phyloP scores from a whole-genome alignment of 164 flowering plant species.

The Annona squamosa region DNA sequence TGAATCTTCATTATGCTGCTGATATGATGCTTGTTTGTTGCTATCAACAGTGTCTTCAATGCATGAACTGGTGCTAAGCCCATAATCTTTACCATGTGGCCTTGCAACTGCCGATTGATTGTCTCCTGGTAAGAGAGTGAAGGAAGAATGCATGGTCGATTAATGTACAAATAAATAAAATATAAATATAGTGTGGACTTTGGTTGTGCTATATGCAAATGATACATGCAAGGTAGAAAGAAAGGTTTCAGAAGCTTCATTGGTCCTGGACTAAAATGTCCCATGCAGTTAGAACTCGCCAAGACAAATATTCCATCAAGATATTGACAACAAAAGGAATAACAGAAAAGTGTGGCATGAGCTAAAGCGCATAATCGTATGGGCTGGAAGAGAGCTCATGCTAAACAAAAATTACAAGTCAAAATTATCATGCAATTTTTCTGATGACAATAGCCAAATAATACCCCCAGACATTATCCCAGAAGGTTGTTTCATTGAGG shows the following conservation, averaged over 20 bases:
- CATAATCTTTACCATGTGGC: conserved; percentile 6
- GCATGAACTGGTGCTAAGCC: conserved; percentile 5
- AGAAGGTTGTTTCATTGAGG: too few species aligned
- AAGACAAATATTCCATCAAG: neutral
- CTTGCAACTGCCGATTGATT: conserved; percentile 6
- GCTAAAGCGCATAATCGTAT: neutral
- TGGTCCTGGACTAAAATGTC: too few species aligned
- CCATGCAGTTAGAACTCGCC: too few species aligned
- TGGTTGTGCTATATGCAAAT: neutral
- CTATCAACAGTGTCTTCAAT: conserved; percentile 13
- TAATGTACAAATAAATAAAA: neutral
- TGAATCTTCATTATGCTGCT: conserved; percentile 4
- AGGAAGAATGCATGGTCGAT: neutral
- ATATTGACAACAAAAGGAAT: neutral
- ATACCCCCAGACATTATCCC: too few species aligned
- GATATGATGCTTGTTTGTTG: conserved; percentile 6
- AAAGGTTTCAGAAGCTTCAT: neutral
- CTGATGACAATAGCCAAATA: too few species aligned
- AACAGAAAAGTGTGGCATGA: neutral
- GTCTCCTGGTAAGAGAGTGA: conserved; percentile 9
- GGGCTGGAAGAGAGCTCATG: neutral
- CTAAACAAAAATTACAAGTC: too few species aligned
- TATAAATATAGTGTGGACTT: neutral
- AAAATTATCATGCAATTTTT: too few species aligned
- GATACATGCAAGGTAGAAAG: neutral